Base-by-base conservation (phyloP, 164 flowering plant species). In the Magnolia kwangsiensis region DNA sequence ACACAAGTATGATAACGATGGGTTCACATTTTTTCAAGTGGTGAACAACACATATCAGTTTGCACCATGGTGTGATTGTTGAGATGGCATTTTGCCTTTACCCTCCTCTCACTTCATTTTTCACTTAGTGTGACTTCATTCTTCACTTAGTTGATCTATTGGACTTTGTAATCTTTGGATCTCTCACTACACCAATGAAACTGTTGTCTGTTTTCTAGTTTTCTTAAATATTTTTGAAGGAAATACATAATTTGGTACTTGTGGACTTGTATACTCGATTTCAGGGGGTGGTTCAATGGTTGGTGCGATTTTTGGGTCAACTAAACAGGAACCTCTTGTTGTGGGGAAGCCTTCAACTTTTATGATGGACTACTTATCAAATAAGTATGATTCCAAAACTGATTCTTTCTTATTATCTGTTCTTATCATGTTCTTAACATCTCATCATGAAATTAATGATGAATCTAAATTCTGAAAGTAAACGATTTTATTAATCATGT, bases 231-330 rank as follows among this genome's bases (percentile, higher is more conserved):
- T 37, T 7, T 63, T 55, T 11, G 4, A 8, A 37, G 45, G 45
- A 37, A 37, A 55, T 55, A 55, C 16, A 11, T 11, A 55, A 14
- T 59, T 37, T 7, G 13, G 19, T 71, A 50, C 59, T n/a, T 37
- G 2, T 37, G 51, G 51, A 74, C 21, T 55, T 69, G 66, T 63
- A 4, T 58, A 20, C 58, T 77, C 18, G 24, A 69, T 69, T 80
- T 79, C 87, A 94, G 99, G 99, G 80, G 99, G 98, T 77, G 99
- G 99, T 45, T 93, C 96, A 21, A 93, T 94, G 98, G 97, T 91
- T 79, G 98, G 98, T 74, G 99, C 99, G 65, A 45, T 96, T 18
- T 31, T 71, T 49, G 98, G 98, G 77, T 94, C 99, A 23, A 92
- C 96, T 79, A 91, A 96, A 78, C 90, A 86, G 29, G 97, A 96